Evolutionary conservation across 2,329 filamentous ascomycete genomes (phyloP).

Genomic region (Nigrospora sphaerica): DNA sequence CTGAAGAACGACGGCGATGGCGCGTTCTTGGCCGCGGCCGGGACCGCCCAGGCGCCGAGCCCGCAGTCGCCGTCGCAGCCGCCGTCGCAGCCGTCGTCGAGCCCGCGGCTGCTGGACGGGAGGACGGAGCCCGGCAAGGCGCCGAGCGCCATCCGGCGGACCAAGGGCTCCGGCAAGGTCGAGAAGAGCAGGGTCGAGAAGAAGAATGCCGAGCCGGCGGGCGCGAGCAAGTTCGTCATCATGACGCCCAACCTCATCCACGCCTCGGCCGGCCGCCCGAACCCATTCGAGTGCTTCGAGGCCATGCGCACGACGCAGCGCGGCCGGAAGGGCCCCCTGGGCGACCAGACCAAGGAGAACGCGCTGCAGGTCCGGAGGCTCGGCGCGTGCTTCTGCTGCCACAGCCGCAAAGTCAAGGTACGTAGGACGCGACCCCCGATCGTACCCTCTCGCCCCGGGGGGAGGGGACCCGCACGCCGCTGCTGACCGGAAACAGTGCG

Average conservation of each 20-base stretch:
- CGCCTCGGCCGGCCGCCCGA: constrained; percentile 40
- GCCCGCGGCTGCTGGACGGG: constrained; percentile 16
- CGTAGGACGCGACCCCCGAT: background rate
- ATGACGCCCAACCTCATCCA: constrained; percentile 47
- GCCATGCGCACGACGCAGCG: constrained; percentile 43
- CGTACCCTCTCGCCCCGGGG: background rate
- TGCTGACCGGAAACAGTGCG: constrained; percentile 26
- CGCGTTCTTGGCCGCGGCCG: constrained; percentile 23
- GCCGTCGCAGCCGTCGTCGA: constrained; percentile 13
- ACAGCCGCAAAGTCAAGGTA: constrained; percentile 48
- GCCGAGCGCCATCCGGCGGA: constrained; percentile 31
- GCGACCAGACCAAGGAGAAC: constrained; percentile 45
- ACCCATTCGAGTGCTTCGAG: constrained; percentile 49
- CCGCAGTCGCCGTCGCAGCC: constrained; percentile 3
- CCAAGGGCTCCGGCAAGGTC: constrained; percentile 32
- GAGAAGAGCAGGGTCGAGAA: constrained; percentile 36
- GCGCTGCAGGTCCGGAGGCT: constrained; percentile 46
- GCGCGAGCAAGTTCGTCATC: constrained; percentile 44
- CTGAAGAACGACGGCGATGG: constrained; percentile 24
- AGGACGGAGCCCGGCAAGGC: constrained; percentile 17
- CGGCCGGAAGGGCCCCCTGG: constrained; percentile 49
- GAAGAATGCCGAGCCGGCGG: constrained; percentile 35
- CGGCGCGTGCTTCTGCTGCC: constrained; percentile 54
- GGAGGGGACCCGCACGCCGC: background rate
- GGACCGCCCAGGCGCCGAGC: constrained; percentile 15